These are phyloP conservation scores for Saururus chinensis DNA, from an alignment of 164 flowering plant species.

Conservation along the genomic window DNA sequence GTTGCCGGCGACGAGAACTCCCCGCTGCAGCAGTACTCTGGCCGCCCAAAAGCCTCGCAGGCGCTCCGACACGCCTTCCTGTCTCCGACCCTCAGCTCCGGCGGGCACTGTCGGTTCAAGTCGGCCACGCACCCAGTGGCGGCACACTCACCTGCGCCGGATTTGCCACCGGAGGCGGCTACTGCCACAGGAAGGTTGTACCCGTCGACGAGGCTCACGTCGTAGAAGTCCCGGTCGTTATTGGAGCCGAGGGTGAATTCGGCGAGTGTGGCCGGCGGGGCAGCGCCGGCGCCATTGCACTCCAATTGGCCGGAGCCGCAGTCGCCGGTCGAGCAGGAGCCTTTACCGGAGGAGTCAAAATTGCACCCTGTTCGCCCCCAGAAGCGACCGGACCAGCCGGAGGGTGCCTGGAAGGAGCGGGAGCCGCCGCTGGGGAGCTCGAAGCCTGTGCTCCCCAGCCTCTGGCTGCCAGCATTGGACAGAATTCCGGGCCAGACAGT, in stretches of 20 bases:
- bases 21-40: slow-evolving; percentile 64
- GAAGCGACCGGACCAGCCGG: slow-evolving; percentile 80
- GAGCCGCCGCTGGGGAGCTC: slow-evolving; percentile 38
- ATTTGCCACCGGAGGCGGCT: slow-evolving; percentile 33
- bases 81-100: slow-evolving; percentile 10
- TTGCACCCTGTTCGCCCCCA: slow-evolving; percentile 81
- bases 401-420: slow-evolving; percentile 18
- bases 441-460: slow-evolving; percentile 53
- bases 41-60: slow-evolving; percentile 51
- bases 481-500: slow-evolving; percentile 87
- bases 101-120: slow-evolving; percentile 45
- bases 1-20: slow-evolving; percentile 35
- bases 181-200: slow-evolving; percentile 62
- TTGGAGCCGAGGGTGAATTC: slow-evolving; percentile 60
- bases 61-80: slow-evolving; percentile 60
- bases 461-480: slow-evolving; percentile 55
- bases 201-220: slow-evolving; percentile 78
- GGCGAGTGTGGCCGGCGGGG: slow-evolving; percentile 67
- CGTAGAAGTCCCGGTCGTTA: slow-evolving; percentile 46
- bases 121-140: slow-evolving; percentile 44
- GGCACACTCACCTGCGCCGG: slow-evolving; percentile 37
- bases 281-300: slow-evolving; percentile 57
- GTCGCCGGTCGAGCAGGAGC: slow-evolving; percentile 65
- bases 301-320: slow-evolving; percentile 54
- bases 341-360: slow-evolving; percentile 41